Percentiles rank a stretch among this genome's conserved stretches.
phyloP scores from a whole-genome alignment of 2,329 filamentous ascomycete genomes.

The Alternaria dauci region DNA sequence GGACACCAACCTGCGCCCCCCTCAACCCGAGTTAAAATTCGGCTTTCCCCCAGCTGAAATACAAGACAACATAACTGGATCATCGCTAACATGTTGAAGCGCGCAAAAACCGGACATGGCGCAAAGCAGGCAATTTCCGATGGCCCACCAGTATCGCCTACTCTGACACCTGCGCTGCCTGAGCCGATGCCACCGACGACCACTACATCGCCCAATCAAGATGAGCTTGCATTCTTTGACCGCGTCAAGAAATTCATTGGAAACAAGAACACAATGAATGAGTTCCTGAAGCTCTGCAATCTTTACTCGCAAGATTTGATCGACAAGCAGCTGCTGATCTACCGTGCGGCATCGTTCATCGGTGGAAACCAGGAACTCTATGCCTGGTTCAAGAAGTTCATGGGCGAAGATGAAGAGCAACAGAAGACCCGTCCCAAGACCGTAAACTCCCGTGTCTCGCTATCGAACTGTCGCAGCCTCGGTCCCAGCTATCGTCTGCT shows the following conservation, averaged over 20 bases:
- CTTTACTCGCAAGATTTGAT: constrained; percentile 94
- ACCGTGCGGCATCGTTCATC: constrained; percentile 85
- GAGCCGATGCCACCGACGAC: constrained; percentile 83
- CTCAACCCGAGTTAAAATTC: background rate
- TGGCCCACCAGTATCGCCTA: constrained; percentile 76
- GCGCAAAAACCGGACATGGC: constrained; percentile 72
- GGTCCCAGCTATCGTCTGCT: constrained; percentile 94
- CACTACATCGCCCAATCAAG: constrained; percentile 75
- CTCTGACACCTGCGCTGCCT: constrained; percentile 85
- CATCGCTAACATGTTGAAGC: constrained; percentile 54
- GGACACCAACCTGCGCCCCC: background rate
- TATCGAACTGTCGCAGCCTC: constrained; percentile 94
- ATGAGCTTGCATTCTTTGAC: constrained; percentile 94
- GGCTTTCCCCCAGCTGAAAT: background rate
- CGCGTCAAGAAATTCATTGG: constrained; percentile 95
- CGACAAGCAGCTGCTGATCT: constrained; percentile 80
- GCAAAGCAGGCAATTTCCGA: constrained; percentile 69
- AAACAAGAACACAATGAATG: constrained; percentile 90
- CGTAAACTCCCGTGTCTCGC: constrained; percentile 82
- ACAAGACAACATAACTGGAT: background rate
- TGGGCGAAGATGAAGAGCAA: constrained; percentile 74
- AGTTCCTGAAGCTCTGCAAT: constrained; percentile 97
- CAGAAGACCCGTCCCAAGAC: constrained; percentile 64
- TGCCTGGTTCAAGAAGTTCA: constrained; percentile 84
- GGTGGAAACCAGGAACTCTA: constrained; percentile 89